Percentiles rank a stretch among this genome's conserved stretches.
Conservation (phyloP, 768 basidiomycete species). For the Pisolithus orientalis region DNA sequence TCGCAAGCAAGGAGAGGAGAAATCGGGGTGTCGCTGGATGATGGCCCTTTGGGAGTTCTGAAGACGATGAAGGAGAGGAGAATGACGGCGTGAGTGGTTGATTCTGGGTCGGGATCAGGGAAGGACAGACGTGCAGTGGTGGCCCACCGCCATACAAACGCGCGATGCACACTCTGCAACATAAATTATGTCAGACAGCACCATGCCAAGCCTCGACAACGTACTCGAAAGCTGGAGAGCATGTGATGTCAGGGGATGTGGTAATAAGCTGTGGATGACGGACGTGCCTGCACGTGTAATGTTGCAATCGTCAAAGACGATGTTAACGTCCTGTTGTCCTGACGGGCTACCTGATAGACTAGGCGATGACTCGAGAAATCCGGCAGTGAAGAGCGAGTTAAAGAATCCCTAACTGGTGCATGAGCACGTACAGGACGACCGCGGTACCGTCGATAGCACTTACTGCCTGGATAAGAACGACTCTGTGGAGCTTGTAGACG, state of each 20-base stretch:
- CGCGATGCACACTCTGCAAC: slow-evolving; percentile 70
- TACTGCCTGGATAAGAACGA: slow-evolving; percentile 86
- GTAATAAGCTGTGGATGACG: background rate
- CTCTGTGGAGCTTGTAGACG: slow-evolving; percentile 73
- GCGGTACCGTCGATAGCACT: slow-evolving; percentile 19
- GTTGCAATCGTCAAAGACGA: slow-evolving; percentile 78
- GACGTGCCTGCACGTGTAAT: slow-evolving; percentile 77
- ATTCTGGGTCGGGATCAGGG: slow-evolving; percentile 55
- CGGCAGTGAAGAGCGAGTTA: slow-evolving; percentile 76
- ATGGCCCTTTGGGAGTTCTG: slow-evolving; percentile 40
- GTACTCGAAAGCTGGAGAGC: slow-evolving; percentile 75
- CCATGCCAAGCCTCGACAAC: slow-evolving; percentile 24
- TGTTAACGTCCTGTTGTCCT: slow-evolving; percentile 51
- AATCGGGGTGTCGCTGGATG: slow-evolving; percentile 79
- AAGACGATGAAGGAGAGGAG: slow-evolving; percentile 24
- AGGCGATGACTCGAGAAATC: slow-evolving; percentile 57
- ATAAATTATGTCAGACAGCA: slow-evolving; percentile 8
- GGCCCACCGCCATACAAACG: slow-evolving; percentile 87
- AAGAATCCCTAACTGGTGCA: slow-evolving; percentile 66
- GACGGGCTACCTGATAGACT: slow-evolving; percentile 13
- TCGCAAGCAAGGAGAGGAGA: slow-evolving; percentile 81
- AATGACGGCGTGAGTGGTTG: slow-evolving; percentile 73
- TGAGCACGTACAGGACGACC: slow-evolving; percentile 1
- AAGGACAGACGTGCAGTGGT: slow-evolving; percentile 56
- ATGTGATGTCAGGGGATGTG: slow-evolving; percentile 8